These are phyloP conservation scores for Backusella tarrabulga DNA, from an alignment of 192 early-diverging fungal genomes.

Conservation along the genomic window DNA sequence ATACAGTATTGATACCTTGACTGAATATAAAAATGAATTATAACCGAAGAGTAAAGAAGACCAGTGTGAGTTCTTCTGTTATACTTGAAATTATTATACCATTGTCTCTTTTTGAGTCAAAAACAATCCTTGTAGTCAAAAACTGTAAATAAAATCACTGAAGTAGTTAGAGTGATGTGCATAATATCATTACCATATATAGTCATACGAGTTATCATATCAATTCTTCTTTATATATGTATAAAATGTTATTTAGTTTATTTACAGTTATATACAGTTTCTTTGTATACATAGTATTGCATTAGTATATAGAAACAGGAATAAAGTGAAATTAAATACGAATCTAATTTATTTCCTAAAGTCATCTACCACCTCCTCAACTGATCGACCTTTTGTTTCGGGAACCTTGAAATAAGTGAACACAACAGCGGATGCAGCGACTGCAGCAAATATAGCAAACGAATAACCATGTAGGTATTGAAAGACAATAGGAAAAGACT, in stretches of 20 bases:
- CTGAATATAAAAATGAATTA: not conserved
- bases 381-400: constrained; percentile 53
- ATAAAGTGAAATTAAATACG: not conserved
- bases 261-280: not conserved
- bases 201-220: not conserved
- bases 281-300: not conserved
- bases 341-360: not conserved
- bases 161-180: no score
- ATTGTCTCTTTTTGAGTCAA: not conserved
- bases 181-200: no score
- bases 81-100: not conserved
- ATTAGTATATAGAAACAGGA: not conserved
- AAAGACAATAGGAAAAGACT: constrained; percentile 32
- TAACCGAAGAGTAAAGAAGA: not conserved
- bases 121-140: not conserved
- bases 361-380: constrained; percentile 53
- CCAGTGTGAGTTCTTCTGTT: not conserved
- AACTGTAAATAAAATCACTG: not conserved
- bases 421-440: constrained; percentile 8
- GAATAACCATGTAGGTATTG: constrained; percentile 50
- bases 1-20: not conserved
- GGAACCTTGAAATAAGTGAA: constrained; percentile 46
- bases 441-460: constrained; percentile 17
- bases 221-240: not conserved
- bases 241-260: not conserved